Percentiles rank a stretch among this genome's conserved stretches.
phyloP scores from a whole-genome alignment of 371 early-diverging fungal species.

The Neoconidiobolus thromboides region DNA sequence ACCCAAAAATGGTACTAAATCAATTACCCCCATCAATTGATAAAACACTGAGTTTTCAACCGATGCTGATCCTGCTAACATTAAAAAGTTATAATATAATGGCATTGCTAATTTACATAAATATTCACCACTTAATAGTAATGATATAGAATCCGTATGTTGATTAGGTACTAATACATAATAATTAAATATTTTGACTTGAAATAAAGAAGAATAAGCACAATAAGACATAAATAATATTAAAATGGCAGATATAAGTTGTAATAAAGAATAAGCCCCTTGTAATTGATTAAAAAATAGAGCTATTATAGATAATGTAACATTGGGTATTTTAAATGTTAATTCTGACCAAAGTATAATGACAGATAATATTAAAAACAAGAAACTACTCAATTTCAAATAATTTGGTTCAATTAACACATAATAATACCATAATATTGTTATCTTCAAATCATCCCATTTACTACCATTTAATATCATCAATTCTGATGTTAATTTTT shows the following conservation, averaged over 20 bases:
- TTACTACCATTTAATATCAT: background rate
- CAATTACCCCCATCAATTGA: background rate
- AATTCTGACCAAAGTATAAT: slow-evolving; percentile 1
- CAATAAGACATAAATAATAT: background rate
- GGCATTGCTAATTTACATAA: background rate
- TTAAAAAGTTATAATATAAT: background rate
- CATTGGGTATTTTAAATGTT: background rate
- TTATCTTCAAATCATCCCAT: background rate
- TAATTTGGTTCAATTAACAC: background rate
- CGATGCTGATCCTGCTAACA: background rate
- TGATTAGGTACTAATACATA: slow-evolving; percentile 4
- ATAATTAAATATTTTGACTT: slow-evolving; percentile 3
- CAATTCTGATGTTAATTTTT: slow-evolving; percentile 1
- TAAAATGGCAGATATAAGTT: background rate
- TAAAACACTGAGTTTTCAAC: background rate
- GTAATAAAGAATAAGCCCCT: background rate
- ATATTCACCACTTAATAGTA: slow-evolving; percentile 1
- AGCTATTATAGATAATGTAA: background rate
- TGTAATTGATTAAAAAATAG: background rate
- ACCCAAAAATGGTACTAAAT: background rate
- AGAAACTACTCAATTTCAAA: background rate
- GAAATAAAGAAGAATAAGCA: background rate
- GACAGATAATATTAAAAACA: background rate
- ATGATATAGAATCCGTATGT: background rate
- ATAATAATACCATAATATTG: background rate